Conservation (phyloP, 2,329 filamentous ascomycete genomes). For the Chaetomium olivaceum region DNA sequence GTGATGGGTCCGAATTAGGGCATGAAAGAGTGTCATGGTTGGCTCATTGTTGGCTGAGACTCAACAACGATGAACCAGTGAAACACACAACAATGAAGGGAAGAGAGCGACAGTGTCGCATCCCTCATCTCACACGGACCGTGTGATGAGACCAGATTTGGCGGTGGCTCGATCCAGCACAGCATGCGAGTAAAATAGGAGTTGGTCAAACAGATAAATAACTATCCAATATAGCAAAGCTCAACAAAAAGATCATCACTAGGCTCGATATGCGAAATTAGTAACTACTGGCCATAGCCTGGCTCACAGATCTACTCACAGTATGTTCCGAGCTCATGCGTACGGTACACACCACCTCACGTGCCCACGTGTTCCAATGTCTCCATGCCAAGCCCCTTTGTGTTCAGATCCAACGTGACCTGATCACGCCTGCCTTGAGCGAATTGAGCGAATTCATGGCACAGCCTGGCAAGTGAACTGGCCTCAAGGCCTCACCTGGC, state of each 20-base stretch:
- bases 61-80: background rate
- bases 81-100: background rate
- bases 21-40: slow-evolving; percentile 40
- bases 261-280: too few species aligned
- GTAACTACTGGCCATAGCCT: too few species aligned
- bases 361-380: slow-evolving; percentile 17
- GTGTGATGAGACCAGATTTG: background rate
- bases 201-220: background rate
- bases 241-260: background rate
- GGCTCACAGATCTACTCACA: too few species aligned
- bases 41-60: background rate
- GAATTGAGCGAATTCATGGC: background rate
- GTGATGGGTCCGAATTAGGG: slow-evolving; percentile 76
- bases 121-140: background rate
- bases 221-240: background rate
- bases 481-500: slow-evolving; percentile 3
- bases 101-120: background rate
- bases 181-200: background rate
- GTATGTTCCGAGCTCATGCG: background rate
- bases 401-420: slow-evolving; percentile 13
- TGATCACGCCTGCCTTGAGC: slow-evolving; percentile 18
- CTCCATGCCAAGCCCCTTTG: slow-evolving; percentile 11
- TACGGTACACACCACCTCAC: slow-evolving; percentile 8
- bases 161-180: background rate
- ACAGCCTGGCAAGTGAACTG: slow-evolving; percentile 7